These are phyloP conservation scores for Trichoderma sp. DNA, from an alignment of 2,329 filamentous ascomycete species.

Conservation along the genomic window DNA sequence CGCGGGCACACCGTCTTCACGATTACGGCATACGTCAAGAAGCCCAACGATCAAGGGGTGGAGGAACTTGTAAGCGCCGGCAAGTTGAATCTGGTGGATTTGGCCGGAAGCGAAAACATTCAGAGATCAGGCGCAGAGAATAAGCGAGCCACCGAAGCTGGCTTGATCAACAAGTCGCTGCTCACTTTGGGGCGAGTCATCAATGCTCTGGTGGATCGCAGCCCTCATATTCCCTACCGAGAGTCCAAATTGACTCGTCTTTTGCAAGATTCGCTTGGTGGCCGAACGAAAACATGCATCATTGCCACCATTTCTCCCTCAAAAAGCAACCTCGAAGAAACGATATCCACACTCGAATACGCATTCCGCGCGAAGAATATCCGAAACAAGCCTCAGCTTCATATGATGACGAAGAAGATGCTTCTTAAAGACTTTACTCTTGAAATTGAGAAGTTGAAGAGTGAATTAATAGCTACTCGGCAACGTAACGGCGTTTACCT, in stretches of 20 bases:
- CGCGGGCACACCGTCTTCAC: slow-evolving; percentile 98
- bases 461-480: slow-evolving; percentile 85
- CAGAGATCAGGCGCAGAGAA: slow-evolving; percentile 96
- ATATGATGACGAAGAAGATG: slow-evolving; percentile 91
- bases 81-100: slow-evolving; percentile 93
- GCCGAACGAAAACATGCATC: slow-evolving; percentile 95
- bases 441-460: slow-evolving; percentile 93
- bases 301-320: slow-evolving; percentile 95
- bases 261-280: slow-evolving; percentile 93
- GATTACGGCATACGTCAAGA: slow-evolving; percentile 86
- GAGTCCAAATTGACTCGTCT: slow-evolving; percentile 95
- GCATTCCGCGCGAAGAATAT: slow-evolving; percentile 98
- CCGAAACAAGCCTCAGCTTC: slow-evolving; percentile 94
- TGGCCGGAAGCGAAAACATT: slow-evolving; percentile 97
- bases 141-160: slow-evolving; percentile 92
- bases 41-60: slow-evolving; percentile 73
- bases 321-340: slow-evolving; percentile 94
- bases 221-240: slow-evolving; percentile 82
- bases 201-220: slow-evolving; percentile 90
- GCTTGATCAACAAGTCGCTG: slow-evolving; percentile 96
- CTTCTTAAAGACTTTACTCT: slow-evolving; percentile 83
- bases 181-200: slow-evolving; percentile 94
- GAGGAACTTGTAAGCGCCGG: slow-evolving; percentile 89
- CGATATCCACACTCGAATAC: slow-evolving; percentile 96
- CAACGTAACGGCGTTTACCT: slow-evolving; percentile 95